Evolutionary conservation across 495 filamentous ascomycete genomes (phyloP), one percentile per base, ranked within the genome.

Genomic region (Penicillium nucicola): DNA sequence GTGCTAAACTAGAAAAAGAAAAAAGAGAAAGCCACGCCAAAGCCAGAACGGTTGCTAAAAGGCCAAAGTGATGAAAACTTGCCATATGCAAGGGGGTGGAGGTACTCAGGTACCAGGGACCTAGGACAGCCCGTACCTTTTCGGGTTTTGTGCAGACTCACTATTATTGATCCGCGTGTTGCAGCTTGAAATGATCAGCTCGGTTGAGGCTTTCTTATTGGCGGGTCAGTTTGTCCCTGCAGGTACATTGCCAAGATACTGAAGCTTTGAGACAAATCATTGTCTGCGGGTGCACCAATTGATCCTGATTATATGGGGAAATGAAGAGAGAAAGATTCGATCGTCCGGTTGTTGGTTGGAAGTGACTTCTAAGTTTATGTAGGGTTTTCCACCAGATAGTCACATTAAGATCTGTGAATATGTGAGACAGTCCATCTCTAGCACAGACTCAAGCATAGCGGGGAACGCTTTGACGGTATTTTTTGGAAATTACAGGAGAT

Each of bases 41-140:
- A 28, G 25, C 25, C 25, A 28, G 25, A 28, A 28, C 25, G 6
- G 25, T 28, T 28, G 25, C 4, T 8, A 9, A 28, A 28, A 28
- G 25, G 25, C 25, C 25, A 28, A 28, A 28, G 10, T 5, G 25
- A 28, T 8, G 25, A 28, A 28, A 8, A 28, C 10, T 28, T 28
- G 25, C 25, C 7, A 13, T 25, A 40, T 60, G 57, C 57, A 60
- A 60, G 57, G 57, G 57, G 57, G 53, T 56, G 57, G 57, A 17
- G 20, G 20, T 25, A 18, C 11, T 46, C 33, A 50, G 43, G 42
- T 42, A 47, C 51, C 37, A 34, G 42, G 17, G 10, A 23, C 28
- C 45, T 15, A 48, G 22, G 37, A 39, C 9, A 1, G 13, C 15
- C 32, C 3, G 28, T 32, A 13, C 46, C 28, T 22, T 32, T 48